These are phyloP conservation scores for Edaphochlamys debaryana DNA, from an alignment of 139 green algal species.

Conservation along the genomic window DNA sequence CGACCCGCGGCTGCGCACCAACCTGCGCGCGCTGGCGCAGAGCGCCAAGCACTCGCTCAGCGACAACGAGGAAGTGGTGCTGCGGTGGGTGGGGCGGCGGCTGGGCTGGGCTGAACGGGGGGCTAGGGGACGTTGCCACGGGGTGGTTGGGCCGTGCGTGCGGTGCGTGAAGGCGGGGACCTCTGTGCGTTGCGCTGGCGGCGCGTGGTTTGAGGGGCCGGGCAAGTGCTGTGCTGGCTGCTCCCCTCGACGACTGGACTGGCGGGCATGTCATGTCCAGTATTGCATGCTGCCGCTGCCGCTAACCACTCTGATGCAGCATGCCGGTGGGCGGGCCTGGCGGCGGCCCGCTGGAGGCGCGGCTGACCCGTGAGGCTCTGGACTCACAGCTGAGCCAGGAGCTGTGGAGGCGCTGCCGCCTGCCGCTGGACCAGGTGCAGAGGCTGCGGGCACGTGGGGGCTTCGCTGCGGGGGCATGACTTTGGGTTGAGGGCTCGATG, in stretches of 20 bases:
- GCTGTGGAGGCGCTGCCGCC: slow-evolving; percentile 71
- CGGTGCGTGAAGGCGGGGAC: no score
- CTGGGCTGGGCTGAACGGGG: no score
- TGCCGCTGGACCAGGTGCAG: slow-evolving; percentile 75
- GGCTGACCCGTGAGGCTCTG: slow-evolving; percentile 65
- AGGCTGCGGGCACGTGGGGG: neutral
- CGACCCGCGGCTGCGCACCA: slow-evolving; percentile 55
- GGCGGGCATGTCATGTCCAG: no score
- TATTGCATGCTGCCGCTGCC: no score
- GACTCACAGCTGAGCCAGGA: slow-evolving; percentile 74
- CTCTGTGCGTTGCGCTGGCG: no score
- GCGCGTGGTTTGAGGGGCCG: no score
- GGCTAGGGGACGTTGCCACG: no score
- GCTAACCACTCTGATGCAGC: no score
- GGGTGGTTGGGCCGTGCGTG: no score
- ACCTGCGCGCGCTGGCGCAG: slow-evolving; percentile 76
- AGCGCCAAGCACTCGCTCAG: slow-evolving; percentile 83
- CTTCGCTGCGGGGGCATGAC: neutral
- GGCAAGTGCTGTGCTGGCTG: no score
- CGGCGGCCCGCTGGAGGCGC: slow-evolving; percentile 59
- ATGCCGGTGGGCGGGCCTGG: slow-evolving; percentile 73
- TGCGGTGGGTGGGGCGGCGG: no score
- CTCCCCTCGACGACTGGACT: no score
- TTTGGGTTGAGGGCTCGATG: neutral
- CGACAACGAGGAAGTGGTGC: slow-evolving; percentile 53